phyloP scores from a whole-genome alignment of 139 green algal species.

The Ulvella scutata region DNA sequence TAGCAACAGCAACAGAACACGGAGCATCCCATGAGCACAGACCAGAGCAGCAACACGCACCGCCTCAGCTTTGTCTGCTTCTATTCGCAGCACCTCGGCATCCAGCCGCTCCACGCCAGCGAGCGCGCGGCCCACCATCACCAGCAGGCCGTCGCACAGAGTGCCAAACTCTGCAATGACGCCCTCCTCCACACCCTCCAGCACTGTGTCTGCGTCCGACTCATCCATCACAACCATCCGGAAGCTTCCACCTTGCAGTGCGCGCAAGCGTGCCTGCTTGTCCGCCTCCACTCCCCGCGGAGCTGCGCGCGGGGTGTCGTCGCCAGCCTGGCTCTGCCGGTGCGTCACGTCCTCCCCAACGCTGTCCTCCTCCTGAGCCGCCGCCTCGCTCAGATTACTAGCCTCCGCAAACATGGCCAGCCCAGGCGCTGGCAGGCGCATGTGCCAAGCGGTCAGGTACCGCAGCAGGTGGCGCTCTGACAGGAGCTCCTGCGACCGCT shows the following conservation, averaged over 20 bases:
- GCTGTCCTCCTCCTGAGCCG: neutral
- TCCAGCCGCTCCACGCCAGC: conserved; percentile 21
- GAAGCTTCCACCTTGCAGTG: neutral
- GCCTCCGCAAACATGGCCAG: conserved; percentile 2
- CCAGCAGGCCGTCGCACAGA: conserved; percentile 7
- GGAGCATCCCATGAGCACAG: neutral
- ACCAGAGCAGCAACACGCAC: conserved; percentile 1
- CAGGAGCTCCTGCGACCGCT: conserved; percentile 28
- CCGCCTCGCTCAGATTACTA: neutral
- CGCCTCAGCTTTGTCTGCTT: conserved; percentile 13
- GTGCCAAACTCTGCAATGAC: conserved; percentile 8
- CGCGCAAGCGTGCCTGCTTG: neutral
- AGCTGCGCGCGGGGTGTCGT: neutral
- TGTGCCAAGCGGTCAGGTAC: neutral
- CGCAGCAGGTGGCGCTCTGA: neutral
- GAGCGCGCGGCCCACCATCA: conserved; percentile 16
- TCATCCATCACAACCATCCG: neutral
- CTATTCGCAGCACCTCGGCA: conserved; percentile 16
- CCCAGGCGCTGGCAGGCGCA: neutral
- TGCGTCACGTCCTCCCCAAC: neutral
- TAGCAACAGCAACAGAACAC: too few species aligned
- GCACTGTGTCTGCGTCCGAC: conserved; percentile 3
- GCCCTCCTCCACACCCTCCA: neutral
- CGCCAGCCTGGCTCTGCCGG: neutral
- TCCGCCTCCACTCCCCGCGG: neutral